Percentiles rank a stretch among this genome's conserved stretches.
Conservation (phyloP, 345 rosid species). For the Sisymbrium altissimum region DNA sequence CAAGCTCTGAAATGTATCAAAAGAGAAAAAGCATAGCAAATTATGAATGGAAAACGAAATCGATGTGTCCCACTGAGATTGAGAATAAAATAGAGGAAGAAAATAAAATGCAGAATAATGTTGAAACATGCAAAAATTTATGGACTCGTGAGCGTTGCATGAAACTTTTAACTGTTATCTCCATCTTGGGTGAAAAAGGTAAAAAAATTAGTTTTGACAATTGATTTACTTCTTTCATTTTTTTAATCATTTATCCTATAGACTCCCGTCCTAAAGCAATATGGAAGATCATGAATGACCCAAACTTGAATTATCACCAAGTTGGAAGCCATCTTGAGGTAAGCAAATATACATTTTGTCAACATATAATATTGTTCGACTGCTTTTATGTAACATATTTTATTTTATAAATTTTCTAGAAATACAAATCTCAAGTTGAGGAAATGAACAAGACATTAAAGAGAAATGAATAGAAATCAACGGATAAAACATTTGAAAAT, state of each 20-base stretch:
- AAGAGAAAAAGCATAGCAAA: neutral
- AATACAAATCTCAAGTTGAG: conserved; percentile 38
- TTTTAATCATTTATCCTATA: neutral
- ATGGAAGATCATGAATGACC: conserved; percentile 42
- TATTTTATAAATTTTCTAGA: conserved; percentile 31
- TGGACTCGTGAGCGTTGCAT: conserved; percentile 46
- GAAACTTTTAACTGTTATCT: conserved; percentile 43
- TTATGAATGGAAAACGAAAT: neutral
- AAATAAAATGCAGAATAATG: neutral
- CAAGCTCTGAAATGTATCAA: neutral
- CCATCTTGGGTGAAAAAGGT: conserved; percentile 39
- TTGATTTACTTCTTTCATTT: neutral
- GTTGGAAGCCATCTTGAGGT: conserved; percentile 70
- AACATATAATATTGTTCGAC: neutral
- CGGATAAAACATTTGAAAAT: neutral
- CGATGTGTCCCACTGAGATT: neutral
- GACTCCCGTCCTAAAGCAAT: conserved; percentile 49
- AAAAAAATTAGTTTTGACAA: neutral
- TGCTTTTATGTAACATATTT: neutral
- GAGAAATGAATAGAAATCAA: neutral
- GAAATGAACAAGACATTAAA: neutral
- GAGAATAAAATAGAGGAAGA: neutral
- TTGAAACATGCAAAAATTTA: conserved; percentile 1
- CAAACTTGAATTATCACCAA: conserved; percentile 43
- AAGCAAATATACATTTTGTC: neutral